Conservation (phyloP, 1,284 basidiomycete genomes). For the Ceratobasidium sp. region DNA sequence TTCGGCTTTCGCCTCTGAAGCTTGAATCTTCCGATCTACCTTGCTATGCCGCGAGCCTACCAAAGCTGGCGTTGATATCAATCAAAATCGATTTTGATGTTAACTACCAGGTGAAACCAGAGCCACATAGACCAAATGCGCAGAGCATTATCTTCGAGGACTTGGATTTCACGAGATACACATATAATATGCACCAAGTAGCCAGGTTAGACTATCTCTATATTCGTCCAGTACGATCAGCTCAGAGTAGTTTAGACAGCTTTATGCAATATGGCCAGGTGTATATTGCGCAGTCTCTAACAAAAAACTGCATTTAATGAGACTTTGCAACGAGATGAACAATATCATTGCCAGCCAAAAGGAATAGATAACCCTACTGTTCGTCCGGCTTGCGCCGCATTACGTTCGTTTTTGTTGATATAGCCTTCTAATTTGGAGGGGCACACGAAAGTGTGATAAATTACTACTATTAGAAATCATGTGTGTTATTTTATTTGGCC, state of each 20-base stretch:
- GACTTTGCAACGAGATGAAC: not conserved
- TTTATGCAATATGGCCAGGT: not conserved
- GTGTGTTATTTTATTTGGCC: too few relatives aligned
- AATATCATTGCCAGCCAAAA: not conserved
- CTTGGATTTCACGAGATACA: not conserved
- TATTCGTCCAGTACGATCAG: not conserved
- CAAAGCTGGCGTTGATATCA: slow-evolving; percentile 3
- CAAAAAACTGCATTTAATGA: not conserved
- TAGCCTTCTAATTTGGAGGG: too few relatives aligned
- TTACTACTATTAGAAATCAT: too few relatives aligned
- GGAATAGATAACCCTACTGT: not conserved
- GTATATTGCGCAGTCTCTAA: not conserved
- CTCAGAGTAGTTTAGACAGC: not conserved
- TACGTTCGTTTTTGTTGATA: too few relatives aligned
- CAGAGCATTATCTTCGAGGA: not conserved
- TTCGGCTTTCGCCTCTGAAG: not conserved
- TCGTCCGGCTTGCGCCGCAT: too few relatives aligned
- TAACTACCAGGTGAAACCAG: not conserved
- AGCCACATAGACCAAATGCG: not conserved
- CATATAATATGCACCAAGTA: not conserved
- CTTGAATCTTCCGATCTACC: not conserved
- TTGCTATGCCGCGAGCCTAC: slow-evolving; percentile 1
- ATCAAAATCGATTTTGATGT: not conserved
- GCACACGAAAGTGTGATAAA: too few relatives aligned
- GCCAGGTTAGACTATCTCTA: slow-evolving; percentile 4